These are phyloP conservation scores for Pseudogymnoascus sp. DNA, from an alignment of 2,329 filamentous ascomycete genomes.

Conservation along the genomic window DNA sequence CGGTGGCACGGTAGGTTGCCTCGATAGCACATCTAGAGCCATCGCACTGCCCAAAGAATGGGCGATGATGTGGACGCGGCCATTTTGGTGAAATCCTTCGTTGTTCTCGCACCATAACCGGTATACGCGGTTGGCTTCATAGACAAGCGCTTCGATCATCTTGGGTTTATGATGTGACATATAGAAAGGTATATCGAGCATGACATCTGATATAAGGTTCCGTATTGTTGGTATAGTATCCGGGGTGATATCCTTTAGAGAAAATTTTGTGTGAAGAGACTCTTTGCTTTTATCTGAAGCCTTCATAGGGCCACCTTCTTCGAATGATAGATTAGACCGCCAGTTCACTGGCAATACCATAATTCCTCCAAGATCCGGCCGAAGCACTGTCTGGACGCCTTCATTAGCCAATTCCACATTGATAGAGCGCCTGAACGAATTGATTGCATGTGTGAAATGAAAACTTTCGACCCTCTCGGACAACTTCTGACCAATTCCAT, in stretches of 20 bases:
- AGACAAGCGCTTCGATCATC: slow-evolving; percentile 83
- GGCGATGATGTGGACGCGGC: slow-evolving; percentile 83
- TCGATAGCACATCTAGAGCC: slow-evolving; percentile 83
- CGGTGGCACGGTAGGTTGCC: slow-evolving; percentile 70
- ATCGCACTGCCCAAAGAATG: slow-evolving; percentile 94
- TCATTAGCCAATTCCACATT: slow-evolving; percentile 75
- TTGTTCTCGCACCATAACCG: slow-evolving; percentile 92
- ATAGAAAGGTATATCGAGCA: slow-evolving; percentile 98
- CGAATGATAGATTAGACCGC: slow-evolving; percentile 80
- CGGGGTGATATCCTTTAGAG: slow-evolving; percentile 84
- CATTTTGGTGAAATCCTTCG: slow-evolving; percentile 69
- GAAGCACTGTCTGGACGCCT: slow-evolving; percentile 65
- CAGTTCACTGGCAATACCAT: slow-evolving; percentile 95
- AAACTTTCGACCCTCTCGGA: slow-evolving; percentile 93
- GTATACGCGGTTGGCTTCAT: slow-evolving; percentile 93
- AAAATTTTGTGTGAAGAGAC: slow-evolving; percentile 43
- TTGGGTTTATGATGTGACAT: slow-evolving; percentile 92
- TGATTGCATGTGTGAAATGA: slow-evolving; percentile 94
- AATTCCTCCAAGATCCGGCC: slow-evolving; percentile 73
- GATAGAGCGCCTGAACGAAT: slow-evolving; percentile 75
- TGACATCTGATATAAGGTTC: slow-evolving; percentile 90
- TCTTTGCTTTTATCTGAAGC: slow-evolving; percentile 47
- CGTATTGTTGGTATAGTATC: slow-evolving; percentile 86
- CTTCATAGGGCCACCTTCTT: slow-evolving; percentile 61
- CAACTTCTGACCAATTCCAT: slow-evolving; percentile 94